Conservation (phyloP, 805 yeast species). For the Starmerella vaccinii region DNA sequence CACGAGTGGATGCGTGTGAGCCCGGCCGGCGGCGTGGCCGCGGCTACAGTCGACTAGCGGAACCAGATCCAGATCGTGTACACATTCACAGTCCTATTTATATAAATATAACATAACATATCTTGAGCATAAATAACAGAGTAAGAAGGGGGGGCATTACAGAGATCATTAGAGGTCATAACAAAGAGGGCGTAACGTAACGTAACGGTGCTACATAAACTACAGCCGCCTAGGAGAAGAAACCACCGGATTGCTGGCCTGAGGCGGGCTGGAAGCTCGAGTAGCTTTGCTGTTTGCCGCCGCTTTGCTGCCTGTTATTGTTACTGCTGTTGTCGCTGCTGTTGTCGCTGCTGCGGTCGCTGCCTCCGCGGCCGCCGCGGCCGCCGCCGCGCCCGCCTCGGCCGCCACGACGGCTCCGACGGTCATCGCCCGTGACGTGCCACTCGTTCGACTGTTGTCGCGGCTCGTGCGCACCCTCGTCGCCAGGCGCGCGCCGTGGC, state of each 20-base stretch:
- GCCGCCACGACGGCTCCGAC: too few relatives aligned
- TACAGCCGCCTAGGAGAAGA: neutral
- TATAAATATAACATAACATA: too few relatives aligned
- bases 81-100: too few relatives aligned
- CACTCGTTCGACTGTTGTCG: neutral
- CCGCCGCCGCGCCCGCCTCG: conserved; percentile 7
- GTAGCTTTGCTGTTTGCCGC: neutral
- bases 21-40: neutral
- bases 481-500: too few relatives aligned
- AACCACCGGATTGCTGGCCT: neutral
- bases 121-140: too few relatives aligned
- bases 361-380: neutral
- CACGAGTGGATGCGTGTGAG: conserved; percentile 9
- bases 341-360: conserved; percentile 10
- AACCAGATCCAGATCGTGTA: too few relatives aligned
- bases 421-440: neutral
- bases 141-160: too few relatives aligned
- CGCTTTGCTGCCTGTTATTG: neutral
- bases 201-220: neutral
- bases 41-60: too few relatives aligned
- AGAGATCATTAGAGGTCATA: neutral
- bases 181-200: neutral
- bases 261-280: neutral
- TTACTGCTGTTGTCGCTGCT: conserved; percentile 10
- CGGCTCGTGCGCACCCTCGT: neutral